Percentiles rank a stretch among this genome's conserved stretches.
Conservation (phyloP, 164 flowering plant species). For the Paratinospora sagittata region DNA sequence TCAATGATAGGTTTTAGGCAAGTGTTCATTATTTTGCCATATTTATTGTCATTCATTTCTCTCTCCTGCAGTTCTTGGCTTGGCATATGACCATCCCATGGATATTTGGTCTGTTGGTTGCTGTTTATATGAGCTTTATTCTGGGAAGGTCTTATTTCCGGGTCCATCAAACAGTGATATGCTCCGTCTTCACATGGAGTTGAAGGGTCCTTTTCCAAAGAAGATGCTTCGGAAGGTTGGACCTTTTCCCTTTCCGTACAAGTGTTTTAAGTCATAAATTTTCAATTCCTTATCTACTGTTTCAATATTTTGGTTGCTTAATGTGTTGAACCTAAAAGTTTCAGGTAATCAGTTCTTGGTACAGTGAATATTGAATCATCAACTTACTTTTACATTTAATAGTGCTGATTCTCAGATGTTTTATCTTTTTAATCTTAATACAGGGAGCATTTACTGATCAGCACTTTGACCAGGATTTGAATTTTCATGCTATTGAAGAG, state of each 20-base stretch:
- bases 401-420: neutral
- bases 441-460: conserved; percentile 91
- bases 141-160: conserved; percentile 94
- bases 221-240: conserved; percentile 92
- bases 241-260: neutral
- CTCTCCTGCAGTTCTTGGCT: conserved; percentile 79
- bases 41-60: neutral
- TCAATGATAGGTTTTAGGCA: neutral
- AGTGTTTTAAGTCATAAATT: neutral
- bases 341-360: neutral
- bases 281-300: neutral
- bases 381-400: neutral
- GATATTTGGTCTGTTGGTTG: conserved; percentile 99
- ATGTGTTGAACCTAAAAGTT: neutral
- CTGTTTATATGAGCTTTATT: conserved; percentile 86
- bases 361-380: neutral
- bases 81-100: conserved; percentile 95
- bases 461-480: conserved; percentile 90
- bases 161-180: conserved; percentile 96
- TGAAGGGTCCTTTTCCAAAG: conserved; percentile 95
- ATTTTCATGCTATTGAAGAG: conserved; percentile 86
- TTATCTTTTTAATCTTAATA: conserved; percentile 8
- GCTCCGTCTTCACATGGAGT: conserved; percentile 97
- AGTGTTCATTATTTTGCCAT: neutral
- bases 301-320: neutral